phyloP scores from a whole-genome alignment of 306 rosid species.

The Vachellia pachyceras region DNA sequence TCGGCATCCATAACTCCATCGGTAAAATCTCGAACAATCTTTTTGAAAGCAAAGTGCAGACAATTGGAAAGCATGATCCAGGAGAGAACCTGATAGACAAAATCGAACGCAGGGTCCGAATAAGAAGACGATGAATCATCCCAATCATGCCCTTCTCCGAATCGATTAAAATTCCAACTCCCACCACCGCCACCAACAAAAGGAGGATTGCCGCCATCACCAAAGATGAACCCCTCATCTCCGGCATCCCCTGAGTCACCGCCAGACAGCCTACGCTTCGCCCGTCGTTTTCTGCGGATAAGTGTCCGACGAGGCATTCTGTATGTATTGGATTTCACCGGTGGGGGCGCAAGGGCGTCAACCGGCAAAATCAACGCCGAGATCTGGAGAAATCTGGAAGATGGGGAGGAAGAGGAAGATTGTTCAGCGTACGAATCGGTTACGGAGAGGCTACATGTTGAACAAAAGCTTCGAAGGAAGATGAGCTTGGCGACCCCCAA shows the following conservation, averaged over 20 bases:
- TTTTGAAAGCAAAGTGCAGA: constrained; percentile 83
- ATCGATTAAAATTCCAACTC: constrained; percentile 77
- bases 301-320: constrained; percentile 56
- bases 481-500: constrained; percentile 55
- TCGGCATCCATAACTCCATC: constrained; percentile 66
- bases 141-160: constrained; percentile 69
- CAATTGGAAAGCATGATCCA: constrained; percentile 91
- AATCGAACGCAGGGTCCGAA: constrained; percentile 80
- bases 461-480: constrained; percentile 44
- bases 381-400: constrained; percentile 46
- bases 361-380: constrained; percentile 64
- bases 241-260: constrained; percentile 56
- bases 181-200: constrained; percentile 57
- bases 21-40: constrained; percentile 57
- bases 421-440: constrained; percentile 38
- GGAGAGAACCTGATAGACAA: constrained; percentile 80
- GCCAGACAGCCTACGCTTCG: constrained; percentile 59
- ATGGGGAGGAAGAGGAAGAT: constrained; percentile 10
- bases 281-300: constrained; percentile 66
- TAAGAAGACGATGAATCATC: constrained; percentile 68
- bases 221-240: constrained; percentile 51
- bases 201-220: constrained; percentile 56
- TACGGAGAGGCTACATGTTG: constrained; percentile 20
- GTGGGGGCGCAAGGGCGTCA: constrained; percentile 79
- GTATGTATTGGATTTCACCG: constrained; percentile 52